Evolutionary conservation across 148 eudicot genomes (phyloP), one percentile per base, ranked within the genome.

Genomic region (Persicaria maculosa): DNA sequence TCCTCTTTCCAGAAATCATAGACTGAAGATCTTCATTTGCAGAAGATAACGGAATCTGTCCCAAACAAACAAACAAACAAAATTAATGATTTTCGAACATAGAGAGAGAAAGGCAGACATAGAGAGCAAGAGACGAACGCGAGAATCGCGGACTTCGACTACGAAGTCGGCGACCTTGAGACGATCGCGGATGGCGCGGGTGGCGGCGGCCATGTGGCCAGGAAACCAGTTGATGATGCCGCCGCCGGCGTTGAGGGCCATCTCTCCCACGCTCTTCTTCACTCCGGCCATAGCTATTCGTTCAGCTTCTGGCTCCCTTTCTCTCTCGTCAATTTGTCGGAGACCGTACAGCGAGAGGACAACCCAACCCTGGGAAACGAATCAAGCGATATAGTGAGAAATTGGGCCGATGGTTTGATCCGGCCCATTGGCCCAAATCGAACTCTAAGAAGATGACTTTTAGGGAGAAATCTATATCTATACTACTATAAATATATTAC

Each of bases 191-290:
- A 95, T 92, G 84, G 97, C 99, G 50, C 96, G 92, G 36, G 91
- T 88, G 74, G 97, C 97, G n/a, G 97, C 87, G 20, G 99, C 99
- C 99, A 95, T 90, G 89, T 92, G 99, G 36, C 99, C 97, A 0
- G 99, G 97, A 72, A 88, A 95, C 99, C 99, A 95, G 70, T 95
- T 95, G 77, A 95, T 84, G 52, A 78, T 59, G 2, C 96, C 98
- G 4, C 92, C 99, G 0, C 97, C 97, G 67, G 80, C 88, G 83
- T 75, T 84, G 45, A 92, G 85, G 14, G 84, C 88, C 96, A 92
- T 90, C 52, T 86, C 89, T 22, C 93, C 93, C 16, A 91, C 16
- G 0, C 81, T 77, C 75, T 82, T 87, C 78, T 76, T 87, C 71
- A 79, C 64, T 53, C 77, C 82, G 67, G 76, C 81, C 89, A 82